Base-by-base conservation (phyloP, 768 basidiomycete genomes). In the Trametopsis cervina region DNA sequence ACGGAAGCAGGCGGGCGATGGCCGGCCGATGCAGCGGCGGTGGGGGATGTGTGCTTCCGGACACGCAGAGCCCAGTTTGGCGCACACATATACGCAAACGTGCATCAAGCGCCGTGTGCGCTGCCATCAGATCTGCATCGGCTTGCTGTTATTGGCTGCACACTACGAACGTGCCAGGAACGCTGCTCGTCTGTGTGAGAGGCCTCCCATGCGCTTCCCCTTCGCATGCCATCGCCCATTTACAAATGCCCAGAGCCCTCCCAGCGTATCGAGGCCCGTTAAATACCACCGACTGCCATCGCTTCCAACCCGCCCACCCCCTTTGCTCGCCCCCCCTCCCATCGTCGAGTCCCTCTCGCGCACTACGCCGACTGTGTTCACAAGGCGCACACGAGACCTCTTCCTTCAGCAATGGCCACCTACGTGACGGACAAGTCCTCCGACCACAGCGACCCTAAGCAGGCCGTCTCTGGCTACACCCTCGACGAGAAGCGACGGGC, bases 401-500 rank as follows among this genome's bases (percentile, higher is more conserved):
- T n/a, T n/a, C n/a, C n/a, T n/a, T 26, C 12, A 33, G 41, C 41
- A 27, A 48, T 44, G 52, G 46, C 46, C 20, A 29, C 47, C n/a
- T 54, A 54, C 52, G 26, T 20, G 33, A 40, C 20, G 36, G 52
- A 54, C 52, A 49, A 54, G 44, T 29, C 44, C 43, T 46, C 43
- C 26, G 43, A 25, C 40, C 33, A 42, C 15, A 46, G 40, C 20
- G 42, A 47, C 27, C 25, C 20, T 21, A 25, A 37, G 35, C 36
- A 47, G 46, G 20, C n/a, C 21, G 40, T 24, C 40, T 10, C 41
- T 12, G 40, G 40, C 27, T 50, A 42, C 46, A 52, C 35, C 38
- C 55, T 66, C 38, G 60, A 61, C 59, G 67, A 71, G 42, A 60
- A 63, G 17, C 62, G 76, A 22, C 63, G 69, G 10, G 73, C 71